These are phyloP conservation scores for Paramecium sonneborni DNA, from an alignment of 73 alveolate species.

Conservation along the genomic window DNA sequence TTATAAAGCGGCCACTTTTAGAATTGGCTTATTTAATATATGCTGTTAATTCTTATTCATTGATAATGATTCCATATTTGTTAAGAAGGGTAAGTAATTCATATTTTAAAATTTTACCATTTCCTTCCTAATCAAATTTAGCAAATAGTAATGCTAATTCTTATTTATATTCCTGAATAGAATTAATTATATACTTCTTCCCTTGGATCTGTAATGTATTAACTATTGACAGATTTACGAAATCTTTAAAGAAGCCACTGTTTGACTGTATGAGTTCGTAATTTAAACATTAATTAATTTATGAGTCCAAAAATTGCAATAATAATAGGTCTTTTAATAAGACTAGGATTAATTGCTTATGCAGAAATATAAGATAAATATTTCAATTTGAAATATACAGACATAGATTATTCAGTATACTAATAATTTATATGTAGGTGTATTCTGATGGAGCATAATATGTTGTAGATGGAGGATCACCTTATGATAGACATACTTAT, in stretches of 20 bases:
- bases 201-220: not conserved
- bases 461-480: constrained; percentile 91
- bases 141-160: not conserved
- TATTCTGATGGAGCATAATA: constrained; percentile 95
- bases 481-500: constrained; percentile 95
- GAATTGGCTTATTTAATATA: not conserved
- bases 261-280: constrained; percentile 5
- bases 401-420: constrained; percentile 93
- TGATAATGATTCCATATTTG: not conserved
- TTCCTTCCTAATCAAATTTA: not conserved
- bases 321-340: constrained; percentile 46
- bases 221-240: not conserved
- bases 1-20: constrained; percentile 10
- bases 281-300: constrained; percentile 18
- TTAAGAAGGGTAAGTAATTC: not conserved
- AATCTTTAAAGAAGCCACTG: not conserved
- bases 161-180: not conserved
- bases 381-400: constrained; percentile 89
- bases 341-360: constrained; percentile 53
- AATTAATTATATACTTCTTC: not conserved
- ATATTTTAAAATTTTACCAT: not conserved
- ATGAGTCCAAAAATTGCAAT: constrained; percentile 33
- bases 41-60: not conserved
- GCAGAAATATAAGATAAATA: constrained; percentile 63
- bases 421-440: not conserved